phyloP scores from a whole-genome alignment of 768 basidiomycete genomes.

The Leccinum disarticulatum region DNA sequence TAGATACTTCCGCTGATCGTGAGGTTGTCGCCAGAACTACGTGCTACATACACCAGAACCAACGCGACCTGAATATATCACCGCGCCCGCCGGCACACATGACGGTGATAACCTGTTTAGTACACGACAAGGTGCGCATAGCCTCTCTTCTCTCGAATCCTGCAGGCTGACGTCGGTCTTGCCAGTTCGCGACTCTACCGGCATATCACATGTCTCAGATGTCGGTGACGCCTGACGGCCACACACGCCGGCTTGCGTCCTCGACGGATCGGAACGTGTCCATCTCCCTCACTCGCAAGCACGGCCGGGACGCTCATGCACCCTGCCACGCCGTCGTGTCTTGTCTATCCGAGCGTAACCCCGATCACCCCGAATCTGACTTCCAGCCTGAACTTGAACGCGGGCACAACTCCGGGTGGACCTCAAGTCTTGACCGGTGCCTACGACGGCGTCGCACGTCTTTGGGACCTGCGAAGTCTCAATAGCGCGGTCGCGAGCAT shows the following conservation, averaged over 20 bases:
- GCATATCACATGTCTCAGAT: too few relatives aligned
- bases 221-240: constrained; percentile 43
- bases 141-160: too few relatives aligned
- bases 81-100: too few relatives aligned
- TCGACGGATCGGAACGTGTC: constrained; percentile 76
- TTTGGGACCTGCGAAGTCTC: constrained; percentile 78
- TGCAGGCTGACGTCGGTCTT: too few relatives aligned
- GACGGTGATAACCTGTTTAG: too few relatives aligned
- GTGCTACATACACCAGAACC: too few relatives aligned
- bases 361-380: neutral
- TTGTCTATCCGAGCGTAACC: constrained; percentile 33
- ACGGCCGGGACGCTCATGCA: constrained; percentile 52
- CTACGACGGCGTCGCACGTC: constrained; percentile 73
- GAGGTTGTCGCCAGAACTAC: too few relatives aligned
- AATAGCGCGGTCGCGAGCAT: constrained; percentile 66
- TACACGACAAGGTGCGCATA: too few relatives aligned
- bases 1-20: too few relatives aligned
- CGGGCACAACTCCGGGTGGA: neutral
- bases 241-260: constrained; percentile 53
- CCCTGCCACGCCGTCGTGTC: constrained; percentile 65
- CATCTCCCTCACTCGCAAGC: constrained; percentile 42
- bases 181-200: too few relatives aligned
- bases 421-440: constrained; percentile 69
- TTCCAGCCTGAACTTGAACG: constrained; percentile 5
- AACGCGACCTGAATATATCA: too few relatives aligned